Base-by-base conservation (phyloP, 345 rosid species). In the Brassica incana region DNA sequence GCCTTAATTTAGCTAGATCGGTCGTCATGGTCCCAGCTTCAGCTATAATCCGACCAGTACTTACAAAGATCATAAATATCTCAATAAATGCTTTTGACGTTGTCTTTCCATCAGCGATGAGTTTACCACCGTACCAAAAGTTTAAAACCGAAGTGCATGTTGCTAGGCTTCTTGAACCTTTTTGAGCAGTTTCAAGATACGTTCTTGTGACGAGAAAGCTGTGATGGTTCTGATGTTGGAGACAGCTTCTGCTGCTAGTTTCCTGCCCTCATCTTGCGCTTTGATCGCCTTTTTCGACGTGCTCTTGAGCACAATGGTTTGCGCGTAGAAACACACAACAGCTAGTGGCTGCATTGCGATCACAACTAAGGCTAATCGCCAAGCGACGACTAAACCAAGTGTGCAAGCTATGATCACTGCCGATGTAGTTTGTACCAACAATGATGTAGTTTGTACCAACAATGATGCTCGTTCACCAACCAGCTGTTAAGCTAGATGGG, bases 71-170 rank as follows among this genome's bases (percentile, higher is more conserved):
- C 69, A 84, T n/a, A 82, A 87, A 91, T 8, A 89, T 85, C 69
- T 90, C 66, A 2, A 84, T 85, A 16, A 90, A 81, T 23, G 78
- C 83, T 66, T 87, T 85, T 0, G 87, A 12, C 0, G 35, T 36
- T 32, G 90, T 83, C 36, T 82, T 74, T 1, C 90, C 92, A 3
- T 82, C 71, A 1, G 80, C 60, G 7, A 92, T 77, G 29, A 90
- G 87, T 78, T 43, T 86, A n/a, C 91, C 93, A n/a, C 93, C 93
- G 0, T 89, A 92, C 95, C 95, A 92, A 40, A 79, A 89, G 30
- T 77, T 83, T 1, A 89, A 38, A 40, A 86, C 88, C 79, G 85
- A 71, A 43, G 56, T 81, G 61, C 86, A 80, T 0, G 85, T 16
- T 1, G 81, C 64, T 1, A 92, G 80, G 78, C 85, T 66, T 88